phyloP scores from a whole-genome alignment of 176 grass and related monocot species.

The Rhynchospora breviuscula region DNA sequence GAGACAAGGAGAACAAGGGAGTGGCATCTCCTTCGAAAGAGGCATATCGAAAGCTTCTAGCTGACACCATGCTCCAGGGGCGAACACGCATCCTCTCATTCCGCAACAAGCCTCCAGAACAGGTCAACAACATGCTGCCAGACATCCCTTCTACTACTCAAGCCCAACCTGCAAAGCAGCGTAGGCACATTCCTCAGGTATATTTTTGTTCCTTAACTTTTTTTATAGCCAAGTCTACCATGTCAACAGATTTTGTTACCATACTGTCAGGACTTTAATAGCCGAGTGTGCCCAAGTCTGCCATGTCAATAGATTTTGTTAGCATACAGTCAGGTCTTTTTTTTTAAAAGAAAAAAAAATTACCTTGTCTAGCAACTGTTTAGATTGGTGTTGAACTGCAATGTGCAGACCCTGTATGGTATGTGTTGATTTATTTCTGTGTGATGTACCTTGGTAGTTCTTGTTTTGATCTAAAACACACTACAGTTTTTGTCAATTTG shows the following conservation, averaged over 20 bases:
- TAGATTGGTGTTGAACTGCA: not conserved
- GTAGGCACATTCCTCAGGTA: slow-evolving; percentile 47
- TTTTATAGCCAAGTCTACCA: too few relatives aligned
- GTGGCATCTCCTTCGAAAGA: slow-evolving; percentile 31
- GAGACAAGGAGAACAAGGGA: slow-evolving; percentile 36
- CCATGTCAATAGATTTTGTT: not conserved
- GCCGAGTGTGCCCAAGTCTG: not conserved
- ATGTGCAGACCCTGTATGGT: not conserved
- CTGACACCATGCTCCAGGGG: slow-evolving; percentile 36
- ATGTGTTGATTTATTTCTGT: not conserved
- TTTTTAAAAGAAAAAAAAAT: not conserved
- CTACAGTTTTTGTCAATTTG: not conserved
- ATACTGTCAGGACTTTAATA: not conserved
- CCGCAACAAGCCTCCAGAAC: slow-evolving; percentile 39
- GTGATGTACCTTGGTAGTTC: not conserved
- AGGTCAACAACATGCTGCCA: slow-evolving; percentile 12
- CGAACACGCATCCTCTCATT: slow-evolving; percentile 52
- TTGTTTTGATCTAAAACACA: not conserved
- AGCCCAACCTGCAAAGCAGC: slow-evolving; percentile 23
- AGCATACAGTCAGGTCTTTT: not conserved
- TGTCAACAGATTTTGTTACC: not conserved
- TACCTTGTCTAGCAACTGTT: not conserved
- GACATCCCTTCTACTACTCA: slow-evolving; percentile 15
- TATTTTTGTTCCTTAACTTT: not conserved
- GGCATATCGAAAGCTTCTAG: slow-evolving; percentile 45